phyloP scores from a whole-genome alignment of 1,284 basidiomycete genomes.

The Waitea zeae region DNA sequence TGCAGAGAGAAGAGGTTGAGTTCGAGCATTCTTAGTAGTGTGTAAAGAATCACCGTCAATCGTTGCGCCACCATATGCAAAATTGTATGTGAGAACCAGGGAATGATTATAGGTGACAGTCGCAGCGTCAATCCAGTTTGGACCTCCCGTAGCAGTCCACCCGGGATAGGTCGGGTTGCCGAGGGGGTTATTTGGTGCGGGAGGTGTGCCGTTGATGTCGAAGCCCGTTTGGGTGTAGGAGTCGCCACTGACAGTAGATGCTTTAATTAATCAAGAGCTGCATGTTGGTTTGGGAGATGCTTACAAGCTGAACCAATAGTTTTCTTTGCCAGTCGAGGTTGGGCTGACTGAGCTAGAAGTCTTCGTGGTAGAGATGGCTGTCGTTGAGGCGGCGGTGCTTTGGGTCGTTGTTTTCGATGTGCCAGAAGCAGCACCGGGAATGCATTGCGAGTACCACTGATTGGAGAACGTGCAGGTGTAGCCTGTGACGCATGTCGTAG shows the following conservation, averaged over 20 bases:
- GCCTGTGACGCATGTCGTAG: slow-evolving; percentile 13
- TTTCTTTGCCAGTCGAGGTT: slow-evolving; percentile 8
- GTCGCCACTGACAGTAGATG: too few species aligned
- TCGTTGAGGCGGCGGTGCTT: slow-evolving; percentile 9
- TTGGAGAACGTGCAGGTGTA: slow-evolving; percentile 22
- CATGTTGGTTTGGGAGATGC: too few species aligned
- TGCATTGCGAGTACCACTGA: slow-evolving; percentile 39
- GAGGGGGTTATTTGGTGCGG: slow-evolving; percentile 27
- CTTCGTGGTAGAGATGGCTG: slow-evolving; percentile 9
- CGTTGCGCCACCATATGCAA: slow-evolving; percentile 44
- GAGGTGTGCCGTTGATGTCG: slow-evolving; percentile 19
- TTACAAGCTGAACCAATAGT: too few species aligned
- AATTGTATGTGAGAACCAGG: slow-evolving; percentile 31
- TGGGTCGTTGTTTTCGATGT: slow-evolving; percentile 3
- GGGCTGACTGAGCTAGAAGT: slow-evolving; percentile 5
- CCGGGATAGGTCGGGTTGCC: slow-evolving; percentile 44
- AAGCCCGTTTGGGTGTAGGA: slow-evolving; percentile 43
- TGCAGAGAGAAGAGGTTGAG: too few species aligned
- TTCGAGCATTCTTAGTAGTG: slow-evolving; percentile 44
- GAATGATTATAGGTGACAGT: slow-evolving; percentile 34
- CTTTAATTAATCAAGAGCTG: too few species aligned
- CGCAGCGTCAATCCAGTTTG: slow-evolving; percentile 37
- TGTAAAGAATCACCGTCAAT: slow-evolving; percentile 44
- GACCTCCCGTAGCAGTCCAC: slow-evolving; percentile 34
- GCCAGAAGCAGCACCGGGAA: slow-evolving; percentile 13